Evolutionary conservation across 2,329 filamentous ascomycete genomes (phyloP), one percentile per base, ranked within the genome.

Genomic region (Alternaria incomplexa): DNA sequence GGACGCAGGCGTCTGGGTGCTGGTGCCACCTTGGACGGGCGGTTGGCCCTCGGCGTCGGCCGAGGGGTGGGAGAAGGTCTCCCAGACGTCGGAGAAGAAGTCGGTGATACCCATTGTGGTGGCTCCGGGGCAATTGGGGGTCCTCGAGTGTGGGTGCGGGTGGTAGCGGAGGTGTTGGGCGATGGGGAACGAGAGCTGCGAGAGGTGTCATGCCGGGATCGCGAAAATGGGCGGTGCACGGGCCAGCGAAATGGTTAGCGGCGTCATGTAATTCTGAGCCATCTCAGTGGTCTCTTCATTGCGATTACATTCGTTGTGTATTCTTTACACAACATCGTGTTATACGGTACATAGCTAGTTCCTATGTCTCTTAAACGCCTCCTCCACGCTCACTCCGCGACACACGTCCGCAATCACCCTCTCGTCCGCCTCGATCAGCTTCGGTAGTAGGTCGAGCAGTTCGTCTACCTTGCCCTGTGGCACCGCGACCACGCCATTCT

Each of bases 401-500:
- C 83, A 77, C n/a, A 93, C 89, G 68, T 90, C 90, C 50, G 85
- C 83, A 76, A 81, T 70, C 22, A 83, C 81, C 63, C 71, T 80
- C 63, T 83, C 82, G 65, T 84, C 82, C 3, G 79, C 81, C 23
- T 71, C 72, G 52, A 81, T 79, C 43, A 83, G 65, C 66, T 67
- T 72, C 11, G 89, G 88, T 46, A 79, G 53, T 67, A 92, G 72
- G 52, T 86, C 85, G 12, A 92, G 72, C 20, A 92, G 86, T 51
- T 86, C 84, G 11, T 84, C 82, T 10, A 93, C 75, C 70, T 88
- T 86, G 32, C 84, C 84, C 51, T 82, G 80, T 1, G 91, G 91
- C 61, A 93, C 90, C 26, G 87, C 84, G 12, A 92, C 90, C 1
- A 91, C 86, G 0, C 90, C 91, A 66, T 78, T 78, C 69, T 92